phyloP scores from a whole-genome alignment of 73 alveolate genomes.

The Paramecium bursaria region DNA sequence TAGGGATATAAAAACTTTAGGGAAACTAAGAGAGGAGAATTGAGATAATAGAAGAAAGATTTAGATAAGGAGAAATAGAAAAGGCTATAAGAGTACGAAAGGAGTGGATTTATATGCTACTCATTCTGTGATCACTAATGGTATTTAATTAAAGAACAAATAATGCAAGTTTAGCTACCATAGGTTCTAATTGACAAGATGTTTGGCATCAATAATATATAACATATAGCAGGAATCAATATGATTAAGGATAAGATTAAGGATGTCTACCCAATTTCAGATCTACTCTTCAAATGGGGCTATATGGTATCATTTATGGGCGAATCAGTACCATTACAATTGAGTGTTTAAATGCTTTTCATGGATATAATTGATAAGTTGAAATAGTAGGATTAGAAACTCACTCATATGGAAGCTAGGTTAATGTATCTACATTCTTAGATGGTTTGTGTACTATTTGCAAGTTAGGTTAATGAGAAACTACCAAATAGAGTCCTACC shows the following conservation, averaged over 20 bases:
- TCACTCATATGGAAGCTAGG: too few species aligned
- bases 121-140: conserved; percentile 2
- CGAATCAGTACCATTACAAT: background rate
- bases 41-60: too few species aligned
- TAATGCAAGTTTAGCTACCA: conserved; percentile 1
- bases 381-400: too few species aligned
- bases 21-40: too few species aligned
- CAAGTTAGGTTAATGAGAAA: too few species aligned
- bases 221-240: background rate
- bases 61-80: too few species aligned
- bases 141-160: conserved; percentile 17
- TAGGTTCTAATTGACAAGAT: background rate
- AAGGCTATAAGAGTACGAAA: background rate
- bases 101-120: background rate
- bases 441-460: too few species aligned
- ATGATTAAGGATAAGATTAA: conserved; percentile 12
- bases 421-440: too few species aligned
- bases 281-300: conserved; percentile 30
- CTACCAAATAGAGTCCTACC: too few species aligned
- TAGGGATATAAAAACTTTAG: too few species aligned
- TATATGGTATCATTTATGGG: conserved; percentile 3
- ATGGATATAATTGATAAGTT: too few species aligned
- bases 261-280: conserved; percentile 8
- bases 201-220: conserved; percentile 3
- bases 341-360: too few species aligned